Percentiles rank a stretch among this genome's conserved stretches.
These are phyloP conservation scores for Didymella lethalis DNA, from an alignment of 2,329 filamentous ascomycete species.

Conservation along the genomic window DNA sequence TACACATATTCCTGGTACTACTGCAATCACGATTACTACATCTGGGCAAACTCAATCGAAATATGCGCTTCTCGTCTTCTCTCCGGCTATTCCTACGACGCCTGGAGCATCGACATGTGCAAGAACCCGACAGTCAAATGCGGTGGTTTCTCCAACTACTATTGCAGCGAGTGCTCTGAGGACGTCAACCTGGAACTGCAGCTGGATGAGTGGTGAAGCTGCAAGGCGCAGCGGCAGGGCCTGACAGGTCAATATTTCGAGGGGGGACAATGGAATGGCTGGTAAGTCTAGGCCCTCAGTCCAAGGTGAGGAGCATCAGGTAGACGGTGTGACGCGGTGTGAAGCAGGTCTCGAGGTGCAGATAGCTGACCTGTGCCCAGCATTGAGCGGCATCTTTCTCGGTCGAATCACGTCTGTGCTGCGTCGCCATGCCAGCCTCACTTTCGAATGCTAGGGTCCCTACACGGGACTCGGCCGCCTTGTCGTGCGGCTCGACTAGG, in stretches of 20 bases:
- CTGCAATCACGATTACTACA: slow-evolving; percentile 60
- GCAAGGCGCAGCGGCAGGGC: neutral
- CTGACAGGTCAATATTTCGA: neutral
- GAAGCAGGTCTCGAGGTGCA: slow-evolving; percentile 1
- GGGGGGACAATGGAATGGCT: neutral
- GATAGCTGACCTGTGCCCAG: slow-evolving; percentile 25
- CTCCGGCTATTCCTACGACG: slow-evolving; percentile 57
- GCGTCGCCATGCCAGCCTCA: slow-evolving; percentile 12
- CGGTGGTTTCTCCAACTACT: slow-evolving; percentile 55
- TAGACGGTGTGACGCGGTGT: slow-evolving; percentile 8
- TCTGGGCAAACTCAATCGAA: slow-evolving; percentile 57
- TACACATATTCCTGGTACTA: slow-evolving; percentile 59
- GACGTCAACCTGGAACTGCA: slow-evolving; percentile 54
- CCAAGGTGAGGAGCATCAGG: neutral
- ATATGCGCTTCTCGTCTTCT: slow-evolving; percentile 56
- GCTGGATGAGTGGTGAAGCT: slow-evolving; percentile 49
- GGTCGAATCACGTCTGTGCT: slow-evolving; percentile 7
- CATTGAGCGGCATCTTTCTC: slow-evolving; percentile 1
- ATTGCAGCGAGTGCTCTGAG: slow-evolving; percentile 55
- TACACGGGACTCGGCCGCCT: neutral
- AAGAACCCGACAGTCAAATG: slow-evolving; percentile 53
- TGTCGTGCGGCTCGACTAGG: neutral
- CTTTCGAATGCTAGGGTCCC: neutral
- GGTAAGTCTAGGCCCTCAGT: neutral
- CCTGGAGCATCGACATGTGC: slow-evolving; percentile 59